Evolutionary conservation across 2,329 filamentous ascomycete genomes (phyloP).

Genomic region (Talaromyces sp.): DNA sequence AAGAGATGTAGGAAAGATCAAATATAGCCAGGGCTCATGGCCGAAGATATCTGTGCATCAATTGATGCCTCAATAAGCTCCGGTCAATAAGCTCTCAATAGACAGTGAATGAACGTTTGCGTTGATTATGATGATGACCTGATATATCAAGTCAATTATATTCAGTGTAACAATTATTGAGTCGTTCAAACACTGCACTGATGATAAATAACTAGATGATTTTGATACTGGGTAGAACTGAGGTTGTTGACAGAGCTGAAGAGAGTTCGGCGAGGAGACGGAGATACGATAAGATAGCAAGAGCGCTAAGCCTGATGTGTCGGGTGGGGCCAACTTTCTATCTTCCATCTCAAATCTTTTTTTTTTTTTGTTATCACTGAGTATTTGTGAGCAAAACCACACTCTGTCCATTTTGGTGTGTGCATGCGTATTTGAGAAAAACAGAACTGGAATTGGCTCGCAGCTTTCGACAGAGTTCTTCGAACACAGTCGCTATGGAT

Average conservation of each 20-base stretch:
- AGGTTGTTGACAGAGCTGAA: neutral
- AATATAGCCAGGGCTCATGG: neutral
- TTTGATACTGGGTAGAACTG: neutral
- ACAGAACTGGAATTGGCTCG: neutral
- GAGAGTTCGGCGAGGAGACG: neutral
- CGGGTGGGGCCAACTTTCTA: neutral
- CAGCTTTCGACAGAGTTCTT: neutral
- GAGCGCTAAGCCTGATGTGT: slow-evolving; percentile 3
- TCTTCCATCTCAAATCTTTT: neutral
- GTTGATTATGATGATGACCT: neutral
- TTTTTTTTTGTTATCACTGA: neutral
- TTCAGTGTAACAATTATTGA: neutral
- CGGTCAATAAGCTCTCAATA: slow-evolving; percentile 13
- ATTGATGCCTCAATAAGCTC: slow-evolving; percentile 10
- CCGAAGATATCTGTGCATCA: neutral
- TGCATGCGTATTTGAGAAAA: too few relatives aligned
- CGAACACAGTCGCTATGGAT: slow-evolving; percentile 52
- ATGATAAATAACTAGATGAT: neutral
- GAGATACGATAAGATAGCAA: neutral
- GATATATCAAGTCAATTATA: neutral
- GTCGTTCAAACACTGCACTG: neutral
- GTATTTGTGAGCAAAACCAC: neutral
- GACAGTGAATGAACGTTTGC: neutral
- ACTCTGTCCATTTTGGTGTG: neutral
- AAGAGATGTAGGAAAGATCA: neutral